These are phyloP conservation scores for Pochonia chlamydosporia DNA, from an alignment of 2,329 filamentous ascomycete species.

Conservation along the genomic window DNA sequence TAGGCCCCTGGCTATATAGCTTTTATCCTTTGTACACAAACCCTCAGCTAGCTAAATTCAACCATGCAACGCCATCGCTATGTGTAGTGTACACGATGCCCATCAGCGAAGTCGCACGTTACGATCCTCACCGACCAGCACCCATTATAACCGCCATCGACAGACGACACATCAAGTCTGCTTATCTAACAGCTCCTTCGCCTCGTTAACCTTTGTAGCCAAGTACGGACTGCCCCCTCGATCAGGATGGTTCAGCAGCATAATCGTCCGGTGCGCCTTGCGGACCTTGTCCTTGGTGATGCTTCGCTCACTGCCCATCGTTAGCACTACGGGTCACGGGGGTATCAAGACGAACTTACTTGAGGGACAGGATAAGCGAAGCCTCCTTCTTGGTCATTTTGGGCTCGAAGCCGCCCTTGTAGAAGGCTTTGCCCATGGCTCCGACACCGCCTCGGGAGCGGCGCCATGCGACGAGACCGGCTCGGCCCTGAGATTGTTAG, in stretches of 20 bases:
- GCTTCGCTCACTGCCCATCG: constrained; percentile 64
- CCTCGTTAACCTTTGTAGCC: constrained; percentile 97
- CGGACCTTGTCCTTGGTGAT: constrained; percentile 90
- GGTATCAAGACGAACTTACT: constrained; percentile 45
- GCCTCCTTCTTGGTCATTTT: constrained; percentile 94
- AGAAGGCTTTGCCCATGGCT: constrained; percentile 83
- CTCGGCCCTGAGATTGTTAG: constrained; percentile 63
- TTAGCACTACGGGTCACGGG: constrained; percentile 6
- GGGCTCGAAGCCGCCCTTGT: constrained; percentile 97
- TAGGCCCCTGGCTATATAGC: neutral
- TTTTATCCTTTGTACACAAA: constrained; percentile 6
- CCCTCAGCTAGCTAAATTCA: constrained; percentile 16
- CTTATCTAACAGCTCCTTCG: constrained; percentile 93
- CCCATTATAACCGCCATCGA: too few species aligned
- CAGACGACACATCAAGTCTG: constrained; percentile 14
- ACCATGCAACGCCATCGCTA: constrained; percentile 37
- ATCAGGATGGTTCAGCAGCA: constrained; percentile 97
- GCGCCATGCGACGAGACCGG: constrained; percentile 82
- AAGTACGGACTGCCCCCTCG: constrained; percentile 94
- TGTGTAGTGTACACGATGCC: constrained; percentile 33
- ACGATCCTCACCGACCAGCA: neutral
- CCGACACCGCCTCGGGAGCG: constrained; percentile 73
- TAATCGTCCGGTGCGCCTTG: constrained; percentile 90
- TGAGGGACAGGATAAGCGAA: constrained; percentile 81
- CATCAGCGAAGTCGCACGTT: neutral